Evolutionary conservation across 352 stramenopile genomes (phyloP).

Genomic region (Pythium brassicae): DNA sequence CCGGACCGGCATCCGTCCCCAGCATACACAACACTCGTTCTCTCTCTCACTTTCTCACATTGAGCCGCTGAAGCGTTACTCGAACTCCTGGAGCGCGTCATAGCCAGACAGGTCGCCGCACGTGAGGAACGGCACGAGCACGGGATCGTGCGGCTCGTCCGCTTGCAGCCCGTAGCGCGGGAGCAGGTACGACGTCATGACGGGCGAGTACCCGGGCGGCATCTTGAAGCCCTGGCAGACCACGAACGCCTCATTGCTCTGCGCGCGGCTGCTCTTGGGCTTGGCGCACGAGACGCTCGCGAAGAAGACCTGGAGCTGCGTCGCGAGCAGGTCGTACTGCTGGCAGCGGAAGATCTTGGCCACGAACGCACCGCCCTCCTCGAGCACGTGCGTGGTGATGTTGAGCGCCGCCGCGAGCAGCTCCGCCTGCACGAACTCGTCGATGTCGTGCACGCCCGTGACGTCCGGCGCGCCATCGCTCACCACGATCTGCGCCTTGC

Average conservation of each 20-base stretch:
- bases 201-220: conserved; percentile 70
- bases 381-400: conserved; percentile 96
- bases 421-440: conserved; percentile 98
- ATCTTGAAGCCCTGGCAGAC: conserved; percentile 94
- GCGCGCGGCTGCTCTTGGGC: conserved; percentile 94
- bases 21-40: not conserved
- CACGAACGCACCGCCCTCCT: conserved; percentile 94
- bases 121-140: conserved; percentile 89
- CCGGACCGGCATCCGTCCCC: too few relatives aligned
- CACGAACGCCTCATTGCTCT: conserved; percentile 96
- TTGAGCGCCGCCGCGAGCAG: conserved; percentile 96
- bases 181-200: conserved; percentile 84
- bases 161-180: conserved; percentile 52
- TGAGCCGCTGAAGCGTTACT: conserved; percentile 14
- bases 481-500: conserved; percentile 96
- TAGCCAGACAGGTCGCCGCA: conserved; percentile 93
- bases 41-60: not conserved
- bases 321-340: conserved; percentile 95
- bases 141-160: conserved; percentile 42
- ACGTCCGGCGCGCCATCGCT: conserved; percentile 99
- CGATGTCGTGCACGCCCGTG: conserved; percentile 98
- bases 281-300: conserved; percentile 94
- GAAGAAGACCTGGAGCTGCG: conserved; percentile 97
- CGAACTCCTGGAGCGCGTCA: conserved; percentile 60
- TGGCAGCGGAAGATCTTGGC: conserved; percentile 99